Evolutionary conservation across 805 yeast species (phyloP), one percentile per base, ranked within the genome.

Genomic region (Zygosaccharomyces lentus): DNA sequence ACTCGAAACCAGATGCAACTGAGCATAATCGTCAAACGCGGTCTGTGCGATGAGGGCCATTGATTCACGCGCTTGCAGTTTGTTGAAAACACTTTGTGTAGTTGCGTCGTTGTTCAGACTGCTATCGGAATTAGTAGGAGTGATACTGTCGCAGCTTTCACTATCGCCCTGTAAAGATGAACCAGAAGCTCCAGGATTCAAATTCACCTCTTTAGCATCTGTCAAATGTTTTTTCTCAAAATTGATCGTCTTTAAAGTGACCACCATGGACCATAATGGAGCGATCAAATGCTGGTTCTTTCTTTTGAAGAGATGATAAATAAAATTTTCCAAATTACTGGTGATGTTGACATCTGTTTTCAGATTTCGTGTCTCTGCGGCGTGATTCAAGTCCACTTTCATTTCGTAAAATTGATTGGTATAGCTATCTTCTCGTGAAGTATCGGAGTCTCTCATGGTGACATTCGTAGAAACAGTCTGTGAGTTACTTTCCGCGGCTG

Each of bases 251-350:
- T 71, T 73, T 9, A 75, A 63, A 1, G 81, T 78, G 21, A 76
- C 72, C 0, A 78, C 58, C 37, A 77, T 68, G 0, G 78, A 65
- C 83, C 83, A 78, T 3, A 78, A 47, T 2, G 82, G 82, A 50
- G 80, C 80, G 19, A 62, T 53, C 23, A 56, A 34, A 40, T 53
- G 58, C 32, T 54, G 58, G 36, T 55, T 61, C 32, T 55, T 59
- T 46, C 59, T 52, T 25, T 54, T 58, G 36, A 63, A 64, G 25
- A 64, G 46, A 34, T 55, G 59, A 35, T 56, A 52, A 36, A 64
- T 61, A 34, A 63, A 64, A 35, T 58, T 64, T 48, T 64, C 65
- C 35, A 64, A 27, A 40, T 64, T 64, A 10, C 56, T 52, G 3
- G 64, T 61, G 6, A 52, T 52, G 7, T 56, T 51, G 9, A 59